Base-by-base conservation (phyloP, 768 basidiomycete species). In the Pleurotus pulmonarius region DNA sequence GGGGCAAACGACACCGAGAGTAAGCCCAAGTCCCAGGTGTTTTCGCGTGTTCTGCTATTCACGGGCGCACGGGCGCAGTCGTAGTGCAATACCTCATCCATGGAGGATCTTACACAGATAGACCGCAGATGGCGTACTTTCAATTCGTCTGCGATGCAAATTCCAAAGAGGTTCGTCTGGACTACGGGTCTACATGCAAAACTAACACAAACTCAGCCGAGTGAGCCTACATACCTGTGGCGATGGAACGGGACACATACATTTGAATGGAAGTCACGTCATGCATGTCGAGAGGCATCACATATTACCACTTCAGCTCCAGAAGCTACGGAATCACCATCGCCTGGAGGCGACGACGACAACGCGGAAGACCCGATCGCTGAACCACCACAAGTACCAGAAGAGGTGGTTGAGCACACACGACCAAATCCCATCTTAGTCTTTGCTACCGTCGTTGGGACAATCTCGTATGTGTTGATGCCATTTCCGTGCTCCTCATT, bases 1-100 rank as follows among this genome's bases (percentile, higher is more conserved):
- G 45, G 49, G 51, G 57, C 5, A 12, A 41, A 52, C 24, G 38
- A 34, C 18, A 7, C 51, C 8, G 24, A 39, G 24, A 18, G 51
- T 41, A 39, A 39, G 51, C 41, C 29, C 29, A 43, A 43, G n/a
- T 43, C 7, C 41, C 3, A 20, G 15, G 5, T 4, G 20, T 12
- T 25, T 22, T 6, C 25, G 22, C 34, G 13, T 22, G n/a, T 38
- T 4, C 37, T 25, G 4, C 8, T 34, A 16, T 24, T 7, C 49
- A 45, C 13, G n/a, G 18, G 40, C 15, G 43, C 13, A 25, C 34
- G 20, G 22, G 3, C 37, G 7, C 47, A 67, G 68, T 59, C 15
- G 63, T 65, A 3, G 44, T 73, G 5, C 68, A 71, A 41, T 41
- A 72, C n/a, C 67, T 68, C 1, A 59, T 72, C 2, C 69, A 70